Base-by-base conservation (phyloP, 257 asterid species). In the Solanum chiquidenum region DNA sequence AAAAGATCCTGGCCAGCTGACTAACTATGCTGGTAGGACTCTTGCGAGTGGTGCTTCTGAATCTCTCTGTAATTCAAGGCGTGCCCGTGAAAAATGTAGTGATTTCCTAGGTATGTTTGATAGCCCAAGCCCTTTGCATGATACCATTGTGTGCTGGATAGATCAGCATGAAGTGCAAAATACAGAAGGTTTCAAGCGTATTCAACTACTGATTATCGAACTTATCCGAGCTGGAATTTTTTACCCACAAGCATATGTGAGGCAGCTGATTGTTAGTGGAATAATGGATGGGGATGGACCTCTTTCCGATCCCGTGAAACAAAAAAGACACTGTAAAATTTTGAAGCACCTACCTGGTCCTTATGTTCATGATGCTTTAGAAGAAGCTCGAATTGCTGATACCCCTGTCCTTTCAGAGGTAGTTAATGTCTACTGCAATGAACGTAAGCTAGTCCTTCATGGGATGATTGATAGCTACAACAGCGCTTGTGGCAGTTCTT, bases 81-180 rank as follows among this genome's bases (percentile, higher is more conserved):
- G 92, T 87, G 92, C 88, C 60, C 88, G 87, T 38, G 90, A 85
- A 87, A 92, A 88, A 91, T 88, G n/a, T 49, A 90, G 83, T 90
- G 91, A 87, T 90, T 85, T 85, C 79, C 88, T 92, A 31, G 89
- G 91, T 89, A 74, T 90, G 86, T 94, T 94, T 87, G 98, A 95
- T 89, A 94, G 99, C 93, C 98, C 97, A 25, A 84, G 98, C 90
- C 97, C 96, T 46, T 91, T 96, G 91, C 99, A 98, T 92, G 99
- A 98, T 90, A 90, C 92, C 83, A 88, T 98, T 90, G 98, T 98
- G 31, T 95, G 99, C 84, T 98, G 99, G 99, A 92, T 98, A 87
- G 99, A 98, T 93, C 99, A 98, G 86, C 99, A 98, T 90, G 98
- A 96, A 87, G 97, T 95, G 87, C 98, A 94, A 83, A 96, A 92